Conservation (phyloP, 371 early-diverging fungal genomes). For the Circinella minor region DNA sequence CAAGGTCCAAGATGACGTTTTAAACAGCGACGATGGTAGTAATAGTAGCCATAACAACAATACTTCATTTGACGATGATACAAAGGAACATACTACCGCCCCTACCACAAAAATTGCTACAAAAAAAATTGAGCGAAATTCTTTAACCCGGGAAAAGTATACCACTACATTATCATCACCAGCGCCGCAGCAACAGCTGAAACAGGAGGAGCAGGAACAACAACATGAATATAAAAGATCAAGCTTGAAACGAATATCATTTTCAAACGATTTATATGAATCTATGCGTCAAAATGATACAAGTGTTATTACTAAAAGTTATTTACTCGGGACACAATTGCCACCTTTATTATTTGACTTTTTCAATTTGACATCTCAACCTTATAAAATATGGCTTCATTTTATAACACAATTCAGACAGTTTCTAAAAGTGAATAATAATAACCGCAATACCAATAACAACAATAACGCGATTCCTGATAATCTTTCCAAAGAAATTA, state of each 20-base stretch:
- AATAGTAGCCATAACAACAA: not conserved
- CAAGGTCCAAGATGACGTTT: constrained; percentile 14
- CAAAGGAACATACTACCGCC: too few relatives aligned
- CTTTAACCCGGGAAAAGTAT: too few relatives aligned
- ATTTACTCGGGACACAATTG: constrained; percentile 20
- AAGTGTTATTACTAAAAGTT: constrained; percentile 7
- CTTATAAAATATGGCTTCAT: constrained; percentile 27
- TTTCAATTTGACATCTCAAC: constrained; percentile 35
- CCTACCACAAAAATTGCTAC: too few relatives aligned
- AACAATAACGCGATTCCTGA: constrained; percentile 2
- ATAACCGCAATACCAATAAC: not conserved
- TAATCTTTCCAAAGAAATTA: constrained; percentile 20
- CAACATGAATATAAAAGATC: not conserved
- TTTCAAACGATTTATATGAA: constrained; percentile 26
- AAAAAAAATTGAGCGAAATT: too few relatives aligned
- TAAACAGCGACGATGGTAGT: constrained; percentile 16
- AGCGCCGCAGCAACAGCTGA: not conserved
- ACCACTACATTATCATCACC: constrained; percentile 1
- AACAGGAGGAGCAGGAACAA: not conserved
- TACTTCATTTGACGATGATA: not conserved
- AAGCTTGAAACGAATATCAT: constrained; percentile 23
- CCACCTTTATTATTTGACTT: constrained; percentile 43
- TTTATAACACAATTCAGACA: constrained; percentile 20
- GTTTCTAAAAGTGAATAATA: not conserved
- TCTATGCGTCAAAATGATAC: constrained; percentile 20